A percentile compares a stretch with the other conserved stretches of the same genome.
phyloP scores from a whole-genome alignment of 306 rosid species.

The Glycine latifolia region DNA sequence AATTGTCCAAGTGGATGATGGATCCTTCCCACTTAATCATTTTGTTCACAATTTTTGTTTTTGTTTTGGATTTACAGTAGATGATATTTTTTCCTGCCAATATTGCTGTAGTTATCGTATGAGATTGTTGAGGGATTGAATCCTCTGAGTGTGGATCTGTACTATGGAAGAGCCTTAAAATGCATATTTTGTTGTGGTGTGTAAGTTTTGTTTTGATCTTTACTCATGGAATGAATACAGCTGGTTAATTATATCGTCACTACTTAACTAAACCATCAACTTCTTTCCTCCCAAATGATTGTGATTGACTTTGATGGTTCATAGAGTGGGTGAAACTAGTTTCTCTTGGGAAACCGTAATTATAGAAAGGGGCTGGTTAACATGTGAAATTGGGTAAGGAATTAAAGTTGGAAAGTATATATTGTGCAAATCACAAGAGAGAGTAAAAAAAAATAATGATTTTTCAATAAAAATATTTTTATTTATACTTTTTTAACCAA shows the following conservation, averaged over 20 bases:
- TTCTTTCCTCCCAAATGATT: neutral
- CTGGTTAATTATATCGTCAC: neutral
- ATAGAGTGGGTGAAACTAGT: neutral
- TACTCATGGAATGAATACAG: neutral
- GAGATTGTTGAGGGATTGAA: constrained; percentile 36
- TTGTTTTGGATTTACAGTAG: neutral
- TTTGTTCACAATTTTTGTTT: neutral
- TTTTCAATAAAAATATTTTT: no score
- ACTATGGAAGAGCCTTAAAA: constrained; percentile 22
- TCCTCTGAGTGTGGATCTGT: constrained; percentile 11
- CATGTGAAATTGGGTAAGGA: no score
- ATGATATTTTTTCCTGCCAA: constrained; percentile 24
- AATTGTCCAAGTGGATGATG: constrained; percentile 38
- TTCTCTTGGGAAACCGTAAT: neutral
- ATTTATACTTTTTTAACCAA: no score
- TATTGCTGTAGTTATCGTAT: constrained; percentile 9
- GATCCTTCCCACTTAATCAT: constrained; percentile 13
- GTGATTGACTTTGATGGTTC: constrained; percentile 16
- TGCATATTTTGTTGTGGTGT: constrained; percentile 34
- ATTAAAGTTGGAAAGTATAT: no score
- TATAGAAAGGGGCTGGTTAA: neutral
- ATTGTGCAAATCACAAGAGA: no score
- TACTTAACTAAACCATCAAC: neutral
- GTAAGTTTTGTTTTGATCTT: constrained; percentile 14
- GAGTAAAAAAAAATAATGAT: no score